A percentile compares a stretch with the other conserved stretches of the same genome.
Evolutionary conservation across 352 stramenopile genomes (phyloP).

Genomic region (Phytophthora pluvialis): DNA sequence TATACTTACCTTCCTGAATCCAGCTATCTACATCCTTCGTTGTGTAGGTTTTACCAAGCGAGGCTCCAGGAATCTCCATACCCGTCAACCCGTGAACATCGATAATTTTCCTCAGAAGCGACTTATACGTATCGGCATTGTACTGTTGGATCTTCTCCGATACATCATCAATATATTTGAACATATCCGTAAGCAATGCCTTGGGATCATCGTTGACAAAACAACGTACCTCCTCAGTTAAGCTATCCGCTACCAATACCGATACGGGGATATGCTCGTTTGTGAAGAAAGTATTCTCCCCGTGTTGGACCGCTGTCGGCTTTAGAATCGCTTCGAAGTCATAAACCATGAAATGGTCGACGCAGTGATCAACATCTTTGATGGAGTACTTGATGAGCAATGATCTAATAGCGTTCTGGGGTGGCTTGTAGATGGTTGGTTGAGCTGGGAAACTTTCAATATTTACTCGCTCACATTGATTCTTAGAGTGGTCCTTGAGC

Average conservation of each 20-base stretch:
- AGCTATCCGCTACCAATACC: slow-evolving; percentile 1
- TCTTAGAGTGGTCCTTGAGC: no score
- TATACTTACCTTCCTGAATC: background rate
- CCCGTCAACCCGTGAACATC: no score
- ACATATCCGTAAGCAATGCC: background rate
- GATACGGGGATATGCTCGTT: background rate
- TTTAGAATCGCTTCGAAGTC: background rate
- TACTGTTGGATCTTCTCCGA: no score
- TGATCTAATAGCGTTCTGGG: no score
- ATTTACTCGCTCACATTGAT: no score
- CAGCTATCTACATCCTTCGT: background rate
- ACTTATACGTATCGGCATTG: no score
- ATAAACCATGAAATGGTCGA: no score
- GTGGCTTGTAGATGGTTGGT: no score
- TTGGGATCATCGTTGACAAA: slow-evolving; percentile 7
- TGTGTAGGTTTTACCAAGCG: background rate
- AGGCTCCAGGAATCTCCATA: background rate
- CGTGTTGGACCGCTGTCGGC: background rate
- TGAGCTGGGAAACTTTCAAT: no score
- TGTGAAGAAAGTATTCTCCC: background rate
- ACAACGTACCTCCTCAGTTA: slow-evolving; percentile 2
- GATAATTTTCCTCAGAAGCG: no score
- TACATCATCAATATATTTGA: background rate
- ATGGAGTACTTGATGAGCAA: no score
- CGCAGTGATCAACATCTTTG: background rate